phyloP scores from a whole-genome alignment of 805 yeast genomes.

The Clavispora fructus region DNA sequence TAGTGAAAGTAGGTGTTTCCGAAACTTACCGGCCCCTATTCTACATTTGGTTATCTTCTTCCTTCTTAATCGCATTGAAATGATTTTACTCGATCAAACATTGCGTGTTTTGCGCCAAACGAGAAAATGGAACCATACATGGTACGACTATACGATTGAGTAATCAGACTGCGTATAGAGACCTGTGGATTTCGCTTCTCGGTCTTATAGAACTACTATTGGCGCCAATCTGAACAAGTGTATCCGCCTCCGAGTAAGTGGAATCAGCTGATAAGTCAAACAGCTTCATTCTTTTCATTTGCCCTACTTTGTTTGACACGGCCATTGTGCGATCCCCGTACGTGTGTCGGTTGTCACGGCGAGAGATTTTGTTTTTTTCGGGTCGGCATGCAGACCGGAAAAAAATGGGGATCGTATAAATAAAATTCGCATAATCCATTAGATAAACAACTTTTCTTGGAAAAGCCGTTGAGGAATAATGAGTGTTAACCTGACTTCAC shows the following conservation, averaged over 20 bases:
- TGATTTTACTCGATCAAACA: background rate
- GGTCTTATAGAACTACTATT: too few species aligned
- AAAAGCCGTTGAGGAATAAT: constrained; percentile 1
- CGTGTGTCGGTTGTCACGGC: background rate
- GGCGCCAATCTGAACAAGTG: too few species aligned
- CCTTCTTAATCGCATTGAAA: background rate
- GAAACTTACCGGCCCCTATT: too few species aligned
- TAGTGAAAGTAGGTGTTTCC: too few species aligned
- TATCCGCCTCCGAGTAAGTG: too few species aligned
- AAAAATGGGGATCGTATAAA: background rate
- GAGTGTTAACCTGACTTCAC: constrained; percentile 6
- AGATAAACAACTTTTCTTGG: background rate
- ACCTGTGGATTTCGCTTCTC: background rate
- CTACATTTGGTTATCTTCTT: background rate
- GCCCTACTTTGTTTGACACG: too few species aligned
- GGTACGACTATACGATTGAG: constrained; percentile 1
- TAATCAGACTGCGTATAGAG: background rate
- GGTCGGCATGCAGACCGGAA: background rate
- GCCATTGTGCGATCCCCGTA: too few species aligned
- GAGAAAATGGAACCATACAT: background rate
- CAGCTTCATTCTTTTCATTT: background rate
- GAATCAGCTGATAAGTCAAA: too few species aligned
- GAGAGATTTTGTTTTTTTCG: background rate
- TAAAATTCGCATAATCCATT: background rate
- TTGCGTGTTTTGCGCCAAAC: background rate